Percentiles rank a stretch among this genome's conserved stretches.
phyloP scores from a whole-genome alignment of 352 stramenopile species.

The Plasmopara muralis region DNA sequence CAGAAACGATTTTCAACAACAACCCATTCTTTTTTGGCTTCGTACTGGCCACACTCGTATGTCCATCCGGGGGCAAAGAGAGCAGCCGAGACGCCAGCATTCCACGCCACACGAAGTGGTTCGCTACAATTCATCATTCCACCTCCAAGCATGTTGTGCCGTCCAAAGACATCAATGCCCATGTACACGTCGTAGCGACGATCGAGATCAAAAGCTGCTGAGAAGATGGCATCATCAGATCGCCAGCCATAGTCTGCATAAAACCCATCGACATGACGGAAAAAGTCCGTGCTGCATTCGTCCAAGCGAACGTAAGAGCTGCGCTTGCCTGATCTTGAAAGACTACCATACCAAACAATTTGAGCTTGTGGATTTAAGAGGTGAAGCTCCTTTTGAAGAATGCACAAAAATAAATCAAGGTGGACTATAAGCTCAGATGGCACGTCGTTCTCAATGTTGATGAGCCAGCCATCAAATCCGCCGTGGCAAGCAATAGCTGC shows the following conservation, averaged over 20 bases:
- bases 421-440: constrained; percentile 11
- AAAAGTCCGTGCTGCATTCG: constrained; percentile 29
- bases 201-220: constrained; percentile 32
- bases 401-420: constrained; percentile 31
- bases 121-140: constrained; percentile 30
- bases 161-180: constrained; percentile 47
- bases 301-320: constrained; percentile 37
- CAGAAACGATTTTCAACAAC: constrained; percentile 31
- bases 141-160: constrained; percentile 31
- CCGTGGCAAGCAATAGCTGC: constrained; percentile 31
- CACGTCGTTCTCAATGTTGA: constrained; percentile 55
- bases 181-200: constrained; percentile 53
- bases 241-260: constrained; percentile 49
- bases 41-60: constrained; percentile 22
- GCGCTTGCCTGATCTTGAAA: constrained; percentile 28
- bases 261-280: constrained; percentile 39
- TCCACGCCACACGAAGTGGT: constrained; percentile 29
- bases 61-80: constrained; percentile 15
- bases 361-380: constrained; percentile 21
- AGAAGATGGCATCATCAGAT: constrained; percentile 36
- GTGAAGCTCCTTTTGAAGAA: constrained; percentile 21
- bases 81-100: constrained; percentile 32
- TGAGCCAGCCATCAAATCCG: constrained; percentile 54
- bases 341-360: constrained; percentile 52
- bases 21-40: constrained; percentile 21